Evolutionary conservation across 176 grass and related monocot genomes (phyloP), one percentile per base, ranked within the genome.

Genomic region (Saccharum officinarum): DNA sequence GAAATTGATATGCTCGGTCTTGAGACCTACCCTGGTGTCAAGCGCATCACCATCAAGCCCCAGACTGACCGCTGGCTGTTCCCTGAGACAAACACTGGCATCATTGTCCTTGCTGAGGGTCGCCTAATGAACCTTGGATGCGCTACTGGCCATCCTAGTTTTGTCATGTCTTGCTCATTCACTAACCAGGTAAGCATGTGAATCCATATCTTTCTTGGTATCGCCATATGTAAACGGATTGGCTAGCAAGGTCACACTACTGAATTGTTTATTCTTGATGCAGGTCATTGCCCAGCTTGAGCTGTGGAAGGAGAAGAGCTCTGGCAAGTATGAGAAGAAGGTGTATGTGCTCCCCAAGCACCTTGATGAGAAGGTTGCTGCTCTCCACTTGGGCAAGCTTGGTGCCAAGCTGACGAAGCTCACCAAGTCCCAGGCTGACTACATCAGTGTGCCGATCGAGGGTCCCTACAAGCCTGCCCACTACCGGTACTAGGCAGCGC

Each of bases 91-190:
- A 96, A 92, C 8, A 36, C 77, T 7, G 97, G 93, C 52, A 99
- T 99, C 84, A 94, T 99, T 8, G 93, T 99, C 52, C 91, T 99
- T 30, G 93, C 97, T 10, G 97, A 99, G 97, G 97, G 97, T 25
- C 92, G 93, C 20, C 90, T 99, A 26, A 99, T 99, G 97, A 99
- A 99, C 84, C 90, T 99, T 38, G 97, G 93, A 0, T 96, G 97
- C 22, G 97, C 97, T 55, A 99, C 97, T 59, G 97, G 97, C 55
- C 97, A 99, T 72, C 97, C 97, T 54, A 96, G 97, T 75, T 99
- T 99, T 57, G 97, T 99, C 90, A 99, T 99, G 97, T 99, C 97
- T 37, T 99, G 97, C 84, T 99, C 92, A 3, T 99, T 99, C 81
- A 99, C 97, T 17, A 99, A 99, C 90, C 97, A 99, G 93, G 97